Evolutionary conservation across 1,284 basidiomycete species (phyloP).

Genomic region (Ceratobasidium sp.): DNA sequence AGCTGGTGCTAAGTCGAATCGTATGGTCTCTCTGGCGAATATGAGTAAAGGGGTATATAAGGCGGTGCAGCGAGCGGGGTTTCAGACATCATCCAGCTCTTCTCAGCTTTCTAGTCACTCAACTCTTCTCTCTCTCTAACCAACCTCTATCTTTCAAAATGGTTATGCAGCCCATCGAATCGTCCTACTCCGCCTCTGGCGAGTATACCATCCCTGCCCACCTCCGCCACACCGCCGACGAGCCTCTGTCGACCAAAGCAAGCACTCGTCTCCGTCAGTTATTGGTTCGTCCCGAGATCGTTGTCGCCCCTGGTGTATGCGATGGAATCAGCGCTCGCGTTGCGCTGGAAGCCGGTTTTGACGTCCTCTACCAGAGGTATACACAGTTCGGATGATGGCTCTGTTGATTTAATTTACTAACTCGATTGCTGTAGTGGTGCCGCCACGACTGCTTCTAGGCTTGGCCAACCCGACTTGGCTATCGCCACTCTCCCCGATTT

Average conservation of each 20-base stretch:
- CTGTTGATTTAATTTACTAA: neutral
- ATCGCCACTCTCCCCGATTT: conserved; percentile 85
- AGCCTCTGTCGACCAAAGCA: too few species aligned
- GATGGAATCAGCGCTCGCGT: too few species aligned
- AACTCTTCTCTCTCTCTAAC: neutral
- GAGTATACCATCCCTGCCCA: conserved; percentile 20
- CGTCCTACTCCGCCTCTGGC: conserved; percentile 1
- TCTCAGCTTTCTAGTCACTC: neutral
- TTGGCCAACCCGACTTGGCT: conserved; percentile 83
- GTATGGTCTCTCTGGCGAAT: neutral
- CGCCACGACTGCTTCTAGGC: conserved; percentile 80
- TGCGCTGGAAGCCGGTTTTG: too few species aligned
- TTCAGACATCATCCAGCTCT: conserved; percentile 28
- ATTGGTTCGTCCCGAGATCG: too few species aligned
- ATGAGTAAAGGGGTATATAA: neutral
- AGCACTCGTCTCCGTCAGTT: too few species aligned
- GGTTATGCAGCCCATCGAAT: conserved; percentile 26
- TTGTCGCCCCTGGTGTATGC: too few species aligned
- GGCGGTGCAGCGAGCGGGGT: neutral
- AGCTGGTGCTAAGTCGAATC: neutral
- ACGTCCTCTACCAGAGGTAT: too few species aligned
- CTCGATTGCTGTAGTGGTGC: conserved; percentile 64
- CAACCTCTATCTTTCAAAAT: neutral
- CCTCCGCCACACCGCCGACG: too few species aligned
- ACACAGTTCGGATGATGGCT: conserved; percentile 81